A percentile compares a stretch with the other conserved stretches of the same genome.
These are phyloP conservation scores for Fomitopsis palustris DNA, from an alignment of 1,284 basidiomycete species.

Conservation along the genomic window DNA sequence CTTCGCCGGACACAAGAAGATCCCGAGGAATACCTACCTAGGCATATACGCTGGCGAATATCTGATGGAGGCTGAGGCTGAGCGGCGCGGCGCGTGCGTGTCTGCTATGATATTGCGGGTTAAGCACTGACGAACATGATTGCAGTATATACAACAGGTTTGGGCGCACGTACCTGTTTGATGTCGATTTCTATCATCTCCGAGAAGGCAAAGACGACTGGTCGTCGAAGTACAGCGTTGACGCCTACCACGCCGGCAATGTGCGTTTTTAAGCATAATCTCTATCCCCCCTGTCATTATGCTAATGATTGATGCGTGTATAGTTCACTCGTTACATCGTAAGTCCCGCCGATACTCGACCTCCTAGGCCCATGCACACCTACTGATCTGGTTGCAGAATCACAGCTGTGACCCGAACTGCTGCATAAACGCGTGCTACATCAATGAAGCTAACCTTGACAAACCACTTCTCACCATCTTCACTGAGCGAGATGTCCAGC, in stretches of 20 bases:
- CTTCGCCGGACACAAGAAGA: conserved; percentile 59
- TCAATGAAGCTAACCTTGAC: conserved; percentile 43
- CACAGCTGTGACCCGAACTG: conserved; percentile 91
- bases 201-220: conserved; percentile 29
- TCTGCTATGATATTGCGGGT: conserved; percentile 3
- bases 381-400: conserved; percentile 51
- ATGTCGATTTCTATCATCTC: conserved; percentile 75
- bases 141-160: conserved; percentile 65
- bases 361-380: too few relatives aligned
- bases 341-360: conserved; percentile 19
- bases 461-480: conserved; percentile 63
- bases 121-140: neutral
- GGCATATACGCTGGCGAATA: conserved; percentile 87
- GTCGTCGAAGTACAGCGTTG: conserved; percentile 53
- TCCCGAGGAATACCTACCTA: conserved; percentile 69
- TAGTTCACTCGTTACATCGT: conserved; percentile 72
- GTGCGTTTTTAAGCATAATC: conserved; percentile 51
- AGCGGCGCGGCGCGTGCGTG: conserved; percentile 64
- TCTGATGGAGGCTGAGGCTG: conserved; percentile 62
- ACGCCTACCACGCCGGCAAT: conserved; percentile 86
- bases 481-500: conserved; percentile 57
- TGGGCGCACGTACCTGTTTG: conserved; percentile 83
- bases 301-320: conserved; percentile 6
- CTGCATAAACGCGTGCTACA: conserved; percentile 60
- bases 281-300: conserved; percentile 6